Evolutionary conservation across 1,284 basidiomycete genomes (phyloP).

Genomic region (Trichosporon sp.): DNA sequence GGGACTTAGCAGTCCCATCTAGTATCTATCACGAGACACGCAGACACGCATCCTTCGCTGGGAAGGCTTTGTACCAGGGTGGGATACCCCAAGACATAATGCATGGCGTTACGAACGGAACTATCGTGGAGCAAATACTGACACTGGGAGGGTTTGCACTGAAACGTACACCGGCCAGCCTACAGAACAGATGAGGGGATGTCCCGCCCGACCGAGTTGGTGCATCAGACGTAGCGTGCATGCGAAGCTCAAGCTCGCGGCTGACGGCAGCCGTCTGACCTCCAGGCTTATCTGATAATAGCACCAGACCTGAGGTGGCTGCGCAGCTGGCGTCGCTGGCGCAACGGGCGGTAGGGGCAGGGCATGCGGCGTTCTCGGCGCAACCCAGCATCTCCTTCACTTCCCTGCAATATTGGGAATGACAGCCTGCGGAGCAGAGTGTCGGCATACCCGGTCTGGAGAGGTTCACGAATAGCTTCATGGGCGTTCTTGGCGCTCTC

Average conservation of each 20-base stretch:
- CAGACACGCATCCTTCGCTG: not conserved
- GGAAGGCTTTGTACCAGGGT: not conserved
- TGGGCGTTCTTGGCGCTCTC: not conserved
- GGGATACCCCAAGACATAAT: not conserved
- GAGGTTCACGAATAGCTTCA: not conserved
- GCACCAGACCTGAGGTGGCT: not conserved
- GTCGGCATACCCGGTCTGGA: not conserved
- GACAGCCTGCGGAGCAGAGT: not conserved
- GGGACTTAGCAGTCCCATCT: not conserved
- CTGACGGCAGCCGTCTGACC: too few species aligned
- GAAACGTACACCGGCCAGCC: not conserved
- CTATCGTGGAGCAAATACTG: not conserved
- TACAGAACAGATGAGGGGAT: not conserved
- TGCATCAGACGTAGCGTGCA: not conserved
- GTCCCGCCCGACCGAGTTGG: not conserved
- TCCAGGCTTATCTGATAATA: constrained; percentile 17
- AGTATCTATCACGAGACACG: not conserved
- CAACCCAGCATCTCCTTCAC: not conserved
- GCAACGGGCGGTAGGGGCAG: not conserved
- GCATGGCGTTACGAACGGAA: not conserved
- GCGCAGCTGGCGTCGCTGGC: not conserved
- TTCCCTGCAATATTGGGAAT: not conserved
- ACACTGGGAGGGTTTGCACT: not conserved
- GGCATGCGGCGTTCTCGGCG: not conserved
- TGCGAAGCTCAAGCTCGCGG: too few species aligned